Conservation (phyloP, 495 filamentous ascomycete genomes). For the Recurvomyces mirabilis region DNA sequence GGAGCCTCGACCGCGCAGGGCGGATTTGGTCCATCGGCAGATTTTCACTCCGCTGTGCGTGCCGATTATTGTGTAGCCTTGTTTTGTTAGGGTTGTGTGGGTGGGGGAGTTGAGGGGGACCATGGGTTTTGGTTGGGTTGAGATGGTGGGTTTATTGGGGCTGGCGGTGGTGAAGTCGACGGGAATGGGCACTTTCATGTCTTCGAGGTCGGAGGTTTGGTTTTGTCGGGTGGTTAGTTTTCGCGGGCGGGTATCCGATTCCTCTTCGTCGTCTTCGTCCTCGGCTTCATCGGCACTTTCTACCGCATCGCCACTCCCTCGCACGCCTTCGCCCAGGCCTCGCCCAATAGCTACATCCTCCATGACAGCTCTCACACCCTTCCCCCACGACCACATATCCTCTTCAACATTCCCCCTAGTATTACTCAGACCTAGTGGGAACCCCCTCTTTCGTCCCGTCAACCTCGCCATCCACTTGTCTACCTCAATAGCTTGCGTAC, state of each 20-base stretch:
- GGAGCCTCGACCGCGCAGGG: conserved; percentile 84
- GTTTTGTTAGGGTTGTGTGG: conserved; percentile 77
- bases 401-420: conserved; percentile 48
- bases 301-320: conserved; percentile 66
- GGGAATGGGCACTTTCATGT: conserved; percentile 54
- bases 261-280: conserved; percentile 47
- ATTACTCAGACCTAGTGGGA: conserved; percentile 79
- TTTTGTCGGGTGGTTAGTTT: background rate
- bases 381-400: conserved; percentile 63
- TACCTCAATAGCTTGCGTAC: conserved; percentile 74
- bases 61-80: conserved; percentile 90
- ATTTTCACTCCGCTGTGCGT: conserved; percentile 96
- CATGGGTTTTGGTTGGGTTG: conserved; percentile 61
- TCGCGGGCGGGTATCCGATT: conserved; percentile 28
- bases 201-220: conserved; percentile 62
- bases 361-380: conserved; percentile 62
- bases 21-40: conserved; percentile 96
- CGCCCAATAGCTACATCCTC: conserved; percentile 50
- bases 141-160: conserved; percentile 25
- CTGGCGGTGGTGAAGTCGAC: conserved; percentile 74
- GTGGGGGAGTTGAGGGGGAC: conserved; percentile 83
- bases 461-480: conserved; percentile 95
- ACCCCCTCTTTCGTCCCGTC: conserved; percentile 67
- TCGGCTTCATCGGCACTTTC: conserved; percentile 72
- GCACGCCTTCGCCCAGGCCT: conserved; percentile 64